phyloP scores from a whole-genome alignment of 306 rosid genomes.

The Quercus suber region DNA sequence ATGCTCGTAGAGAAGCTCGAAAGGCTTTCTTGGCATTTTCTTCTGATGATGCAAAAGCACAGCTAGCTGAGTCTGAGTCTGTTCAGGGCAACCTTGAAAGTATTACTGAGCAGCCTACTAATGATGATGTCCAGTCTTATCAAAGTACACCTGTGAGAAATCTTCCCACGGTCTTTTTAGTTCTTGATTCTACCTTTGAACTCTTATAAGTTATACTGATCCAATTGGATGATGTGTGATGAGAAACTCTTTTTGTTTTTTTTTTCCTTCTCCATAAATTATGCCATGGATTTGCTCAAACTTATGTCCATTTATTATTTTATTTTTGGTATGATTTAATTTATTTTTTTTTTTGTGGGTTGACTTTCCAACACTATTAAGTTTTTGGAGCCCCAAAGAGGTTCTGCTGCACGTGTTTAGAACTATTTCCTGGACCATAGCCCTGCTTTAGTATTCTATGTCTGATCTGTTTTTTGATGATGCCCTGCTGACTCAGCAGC shows the following conservation, averaged over 20 bases:
- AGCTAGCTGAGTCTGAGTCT: conserved; percentile 40
- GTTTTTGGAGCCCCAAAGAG: background rate
- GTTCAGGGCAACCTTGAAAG: conserved; percentile 31
- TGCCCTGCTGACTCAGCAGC: too few species aligned
- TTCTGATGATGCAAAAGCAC: conserved; percentile 46
- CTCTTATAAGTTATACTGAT: background rate
- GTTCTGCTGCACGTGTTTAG: background rate
- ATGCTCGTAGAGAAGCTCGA: conserved; percentile 86
- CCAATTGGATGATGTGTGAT: background rate
- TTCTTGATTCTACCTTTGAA: background rate
- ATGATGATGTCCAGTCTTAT: conserved; percentile 50
- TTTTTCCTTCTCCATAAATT: background rate
- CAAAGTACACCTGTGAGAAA: conserved; percentile 76
- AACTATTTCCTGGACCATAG: background rate
- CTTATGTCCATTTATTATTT: background rate
- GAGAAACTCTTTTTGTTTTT: background rate
- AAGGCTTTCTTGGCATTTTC: conserved; percentile 90
- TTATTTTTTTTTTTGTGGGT: background rate
- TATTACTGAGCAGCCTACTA: conserved; percentile 40
- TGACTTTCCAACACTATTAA: background rate
- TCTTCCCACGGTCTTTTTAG: background rate
- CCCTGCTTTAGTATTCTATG: background rate
- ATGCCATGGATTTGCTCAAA: background rate
- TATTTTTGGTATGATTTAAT: background rate
- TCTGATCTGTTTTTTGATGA: too few species aligned